Evolutionary conservation across 805 yeast species (phyloP).

Genomic region (Pichia phayaonensis): DNA sequence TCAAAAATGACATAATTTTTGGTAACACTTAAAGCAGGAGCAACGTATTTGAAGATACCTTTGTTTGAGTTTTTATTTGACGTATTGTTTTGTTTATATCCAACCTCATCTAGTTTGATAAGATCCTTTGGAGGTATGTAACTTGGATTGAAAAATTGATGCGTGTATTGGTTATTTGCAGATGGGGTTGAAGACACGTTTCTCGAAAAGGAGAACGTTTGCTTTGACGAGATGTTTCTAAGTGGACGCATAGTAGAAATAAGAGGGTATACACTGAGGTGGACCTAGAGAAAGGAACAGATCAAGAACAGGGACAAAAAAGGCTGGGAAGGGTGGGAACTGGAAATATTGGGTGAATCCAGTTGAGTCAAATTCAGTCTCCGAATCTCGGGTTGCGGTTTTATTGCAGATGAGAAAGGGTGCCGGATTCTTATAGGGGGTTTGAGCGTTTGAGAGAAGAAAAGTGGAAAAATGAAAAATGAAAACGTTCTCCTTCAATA

Average conservation of each 20-base stretch:
- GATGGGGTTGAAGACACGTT: slow-evolving; percentile 11
- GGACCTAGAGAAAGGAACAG: background rate
- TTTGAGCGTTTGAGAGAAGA: too few relatives aligned
- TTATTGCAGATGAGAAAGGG: too few relatives aligned
- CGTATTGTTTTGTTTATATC: slow-evolving; percentile 13
- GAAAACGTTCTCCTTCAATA: too few relatives aligned
- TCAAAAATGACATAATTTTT: slow-evolving; percentile 27
- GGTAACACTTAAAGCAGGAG: slow-evolving; percentile 23
- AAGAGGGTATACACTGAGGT: background rate
- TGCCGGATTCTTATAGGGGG: too few relatives aligned
- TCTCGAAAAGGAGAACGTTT: slow-evolving; percentile 14
- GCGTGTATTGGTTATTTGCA: slow-evolving; percentile 13
- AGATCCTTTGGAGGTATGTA: slow-evolving; percentile 26
- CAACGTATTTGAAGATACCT: slow-evolving; percentile 15
- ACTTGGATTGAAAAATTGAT: slow-evolving; percentile 31
- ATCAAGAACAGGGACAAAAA: background rate
- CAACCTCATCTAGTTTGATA: slow-evolving; percentile 22
- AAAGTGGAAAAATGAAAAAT: too few relatives aligned
- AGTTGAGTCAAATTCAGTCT: too few relatives aligned
- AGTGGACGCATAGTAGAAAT: slow-evolving; percentile 26
- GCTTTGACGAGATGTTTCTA: slow-evolving; percentile 14
- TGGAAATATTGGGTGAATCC: too few relatives aligned
- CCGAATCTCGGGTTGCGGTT: too few relatives aligned
- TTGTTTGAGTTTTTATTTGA: slow-evolving; percentile 16
- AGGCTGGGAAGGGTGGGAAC: too few relatives aligned